Evolutionary conservation across 106 monocot genomes (phyloP), one percentile per base, ranked within the genome.

Genomic region (Dioscorea alata): DNA sequence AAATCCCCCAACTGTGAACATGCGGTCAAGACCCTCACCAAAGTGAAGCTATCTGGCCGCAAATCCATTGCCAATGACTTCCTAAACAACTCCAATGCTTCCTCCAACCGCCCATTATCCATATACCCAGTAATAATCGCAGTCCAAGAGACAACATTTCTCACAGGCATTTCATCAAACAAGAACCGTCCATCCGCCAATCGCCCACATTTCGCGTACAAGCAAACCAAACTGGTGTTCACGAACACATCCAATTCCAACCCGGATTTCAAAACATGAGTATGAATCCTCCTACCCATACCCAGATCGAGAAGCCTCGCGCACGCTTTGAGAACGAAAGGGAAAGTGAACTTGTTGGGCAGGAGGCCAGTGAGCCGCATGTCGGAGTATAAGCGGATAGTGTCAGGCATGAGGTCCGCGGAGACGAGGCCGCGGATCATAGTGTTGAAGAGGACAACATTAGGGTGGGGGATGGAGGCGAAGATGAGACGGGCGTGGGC

Each of bases 261-360:
- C 50, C 87, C 91, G 19, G 70, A 57, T 67, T 91, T 87, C 9
- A 78, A 9, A 21, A 82, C 70, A 23, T 87, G 77, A 68, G 82
- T 63, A 69, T 91, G 91, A 34, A 86, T 73, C 50, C 13, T 71
- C 23, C 49, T 24, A 19, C 91, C 91, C 13, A 66, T 9, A 1
- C 18, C 22, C 7, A 80, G 51, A 50, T 85, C 75, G 6, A 21
- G 67, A 12, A 87, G 75, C 19, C 77, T 32, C 0, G 87, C 68
- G 67, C 84, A 85, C 28, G 87, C 84, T 70, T 87, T 91, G n/a
- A 88, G 70, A 53, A 91, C 85, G 28, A 85, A 87, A 48, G 87
- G 87, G 65, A 85, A 83, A 42, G 91, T 91, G 82, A 87, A 91
- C 58, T 82, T 68, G 49, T 82, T 73, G 13, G 91, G 91, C 12